Evolutionary conservation across 768 basidiomycete species (phyloP).

Genomic region (Mycena sanguinolenta): DNA sequence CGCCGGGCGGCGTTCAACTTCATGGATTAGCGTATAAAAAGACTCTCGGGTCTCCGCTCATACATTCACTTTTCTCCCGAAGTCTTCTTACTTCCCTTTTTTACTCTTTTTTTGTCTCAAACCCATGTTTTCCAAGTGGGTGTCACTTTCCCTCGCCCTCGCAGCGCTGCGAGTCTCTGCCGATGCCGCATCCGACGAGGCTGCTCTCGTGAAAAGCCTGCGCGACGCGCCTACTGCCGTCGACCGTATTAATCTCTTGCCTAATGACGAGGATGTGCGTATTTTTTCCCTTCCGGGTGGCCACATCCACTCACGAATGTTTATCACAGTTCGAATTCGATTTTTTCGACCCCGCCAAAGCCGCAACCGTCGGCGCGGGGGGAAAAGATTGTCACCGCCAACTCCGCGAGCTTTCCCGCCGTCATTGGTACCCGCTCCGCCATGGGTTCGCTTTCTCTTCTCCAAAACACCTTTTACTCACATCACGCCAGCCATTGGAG

Average conservation of each 20-base stretch:
- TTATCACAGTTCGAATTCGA: slow-evolving; percentile 37
- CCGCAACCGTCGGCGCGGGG: slow-evolving; percentile 24
- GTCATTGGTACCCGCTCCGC: slow-evolving; percentile 36
- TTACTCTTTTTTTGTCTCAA: slow-evolving; percentile 11
- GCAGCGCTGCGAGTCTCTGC: slow-evolving; percentile 13
- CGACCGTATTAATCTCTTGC: slow-evolving; percentile 27
- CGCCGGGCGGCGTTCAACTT: not conserved
- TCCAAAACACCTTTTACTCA: not conserved
- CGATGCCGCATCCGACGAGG: slow-evolving; percentile 24
- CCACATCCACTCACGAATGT: not conserved
- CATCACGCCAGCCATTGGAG: slow-evolving; percentile 26
- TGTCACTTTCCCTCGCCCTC: slow-evolving; percentile 19
- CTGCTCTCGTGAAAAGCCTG: slow-evolving; percentile 24
- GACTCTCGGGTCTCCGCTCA: not conserved
- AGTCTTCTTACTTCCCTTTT: slow-evolving; percentile 12
- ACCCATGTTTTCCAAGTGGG: not conserved
- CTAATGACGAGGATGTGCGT: slow-evolving; percentile 25
- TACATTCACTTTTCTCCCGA: slow-evolving; percentile 25
- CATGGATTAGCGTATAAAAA: not conserved
- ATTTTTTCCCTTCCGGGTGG: not conserved
- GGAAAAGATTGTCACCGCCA: slow-evolving; percentile 35
- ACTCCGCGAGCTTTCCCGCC: slow-evolving; percentile 39
- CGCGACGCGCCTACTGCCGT: slow-evolving; percentile 26
- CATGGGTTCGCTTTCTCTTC: slow-evolving; percentile 28
- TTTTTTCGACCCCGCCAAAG: slow-evolving; percentile 34